Evolutionary conservation across 192 early-diverging fungal genomes (phyloP), one percentile per base, ranked within the genome.

Genomic region (Coemansia sp.): DNA sequence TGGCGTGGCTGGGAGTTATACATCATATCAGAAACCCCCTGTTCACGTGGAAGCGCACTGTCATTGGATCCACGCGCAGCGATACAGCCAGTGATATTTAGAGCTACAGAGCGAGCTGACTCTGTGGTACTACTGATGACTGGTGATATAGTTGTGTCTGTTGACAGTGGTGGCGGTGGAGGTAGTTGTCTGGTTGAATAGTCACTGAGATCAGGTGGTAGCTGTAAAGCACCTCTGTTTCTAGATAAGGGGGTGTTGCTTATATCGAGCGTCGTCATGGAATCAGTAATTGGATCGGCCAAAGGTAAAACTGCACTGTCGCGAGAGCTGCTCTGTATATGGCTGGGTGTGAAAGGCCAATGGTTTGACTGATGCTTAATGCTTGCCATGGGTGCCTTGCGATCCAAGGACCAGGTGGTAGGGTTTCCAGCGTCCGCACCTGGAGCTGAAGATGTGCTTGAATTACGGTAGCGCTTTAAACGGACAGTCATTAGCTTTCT

Each of bases 401-500:
- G 35, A 12, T 37, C 40, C 40, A 43, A 37, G 1, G 2, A 2
- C 23, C 59, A 10, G 59, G 59, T 40, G 30, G 21, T 21, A 52
- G 26, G 7, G 49, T 43, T 6, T 16, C 30, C n/a, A n/a, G 30
- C 16, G 15, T 57, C 30, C 20, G 55, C 10, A 7, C 8, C 48
- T 51, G 13, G 48, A 13, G 23, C 7, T 15, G 25, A 26, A 51
- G 21, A 6, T 26, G 26, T 34, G n/a, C 30, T 18, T 34, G 55
- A 12, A 30, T 35, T 64, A 23, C 67, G 66, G 46, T 33, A 37
- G 31, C 66, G 76, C 25, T 59, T 64, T 52, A 72, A 55, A 8
- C 76, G 71, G 10, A 57, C 64, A 18, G 61, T 39, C 40, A 76
- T 67, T n/a, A 76, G 68, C 64, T 67, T 66, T 51, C 56, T 67